Conservation (phyloP, 148 eudicot genomes). For the Heliamphora exappendiculata region DNA sequence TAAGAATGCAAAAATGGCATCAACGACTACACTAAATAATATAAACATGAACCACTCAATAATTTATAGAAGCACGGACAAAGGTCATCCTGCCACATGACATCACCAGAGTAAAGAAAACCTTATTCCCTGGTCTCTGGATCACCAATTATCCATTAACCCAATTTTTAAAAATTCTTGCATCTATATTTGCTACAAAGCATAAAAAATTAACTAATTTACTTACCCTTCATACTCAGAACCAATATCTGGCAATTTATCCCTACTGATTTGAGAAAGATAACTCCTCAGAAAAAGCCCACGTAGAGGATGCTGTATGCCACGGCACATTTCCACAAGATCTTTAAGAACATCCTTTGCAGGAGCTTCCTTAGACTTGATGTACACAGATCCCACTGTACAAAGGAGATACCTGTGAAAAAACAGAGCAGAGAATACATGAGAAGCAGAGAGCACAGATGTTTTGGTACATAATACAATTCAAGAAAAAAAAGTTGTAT, state of each 20-base stretch:
- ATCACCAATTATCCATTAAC: neutral
- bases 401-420: slow-evolving; percentile 79
- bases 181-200: slow-evolving; percentile 10
- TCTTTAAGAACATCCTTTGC: slow-evolving; percentile 94
- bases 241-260: slow-evolving; percentile 95
- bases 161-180: neutral
- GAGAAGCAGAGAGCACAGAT: slow-evolving; percentile 9
- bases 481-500: neutral
- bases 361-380: slow-evolving; percentile 96
- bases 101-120: slow-evolving; percentile 2
- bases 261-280: slow-evolving; percentile 90
- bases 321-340: slow-evolving; percentile 99
- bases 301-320: slow-evolving; percentile 92
- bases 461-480: neutral
- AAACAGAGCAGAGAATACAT: slow-evolving; percentile 33
- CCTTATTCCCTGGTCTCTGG: neutral
- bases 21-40: neutral
- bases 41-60: neutral
- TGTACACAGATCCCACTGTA: slow-evolving; percentile 94
- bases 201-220: slow-evolving; percentile 1
- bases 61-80: neutral
- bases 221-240: slow-evolving; percentile 99
- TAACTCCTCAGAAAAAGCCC: slow-evolving; percentile 96
- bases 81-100: slow-evolving; percentile 1
- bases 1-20: neutral